A percentile compares a stretch with the other conserved stretches of the same genome.
These are phyloP conservation scores for Lantana camara DNA, from an alignment of 257 asterid species.

Conservation along the genomic window DNA sequence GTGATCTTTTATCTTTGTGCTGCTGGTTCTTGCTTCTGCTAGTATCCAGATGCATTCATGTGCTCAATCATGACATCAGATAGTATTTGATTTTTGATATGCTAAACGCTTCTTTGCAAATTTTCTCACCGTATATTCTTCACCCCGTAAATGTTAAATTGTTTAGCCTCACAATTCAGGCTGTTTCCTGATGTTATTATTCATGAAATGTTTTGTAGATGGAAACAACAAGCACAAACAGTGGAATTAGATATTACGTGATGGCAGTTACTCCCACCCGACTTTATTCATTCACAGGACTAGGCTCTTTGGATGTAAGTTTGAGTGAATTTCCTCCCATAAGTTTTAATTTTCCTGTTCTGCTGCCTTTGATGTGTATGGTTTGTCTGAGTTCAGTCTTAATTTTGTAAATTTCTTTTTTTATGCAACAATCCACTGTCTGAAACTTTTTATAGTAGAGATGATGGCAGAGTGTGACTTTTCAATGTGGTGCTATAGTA, in stretches of 20 bases:
- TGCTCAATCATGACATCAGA: not conserved
- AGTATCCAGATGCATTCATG: not conserved
- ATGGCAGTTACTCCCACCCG: constrained; percentile 99
- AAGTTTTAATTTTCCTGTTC: not conserved
- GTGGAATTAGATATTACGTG: constrained; percentile 79
- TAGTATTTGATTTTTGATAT: too few relatives aligned
- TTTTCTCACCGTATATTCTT: too few relatives aligned
- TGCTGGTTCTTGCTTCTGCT: not conserved
- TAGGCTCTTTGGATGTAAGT: constrained; percentile 85
- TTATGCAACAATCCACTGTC: not conserved
- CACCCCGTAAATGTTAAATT: too few relatives aligned
- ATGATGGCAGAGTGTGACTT: not conserved
- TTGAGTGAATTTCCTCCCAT: constrained; percentile 23
- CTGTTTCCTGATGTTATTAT: constrained; percentile 6
- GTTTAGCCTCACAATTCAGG: not conserved
- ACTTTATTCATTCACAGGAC: constrained; percentile 93
- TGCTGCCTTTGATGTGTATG: constrained; percentile 24
- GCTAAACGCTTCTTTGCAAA: too few relatives aligned
- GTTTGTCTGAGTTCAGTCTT: constrained; percentile 12
- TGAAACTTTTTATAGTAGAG: not conserved
- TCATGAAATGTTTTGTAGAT: constrained; percentile 53
- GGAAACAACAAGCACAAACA: constrained; percentile 72
- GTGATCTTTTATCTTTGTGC: too few relatives aligned
- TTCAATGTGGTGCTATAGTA: too few relatives aligned
- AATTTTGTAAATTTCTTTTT: not conserved